Conservation (phyloP, 495 filamentous ascomycete species). For the Aspergillus carlsbadensis region DNA sequence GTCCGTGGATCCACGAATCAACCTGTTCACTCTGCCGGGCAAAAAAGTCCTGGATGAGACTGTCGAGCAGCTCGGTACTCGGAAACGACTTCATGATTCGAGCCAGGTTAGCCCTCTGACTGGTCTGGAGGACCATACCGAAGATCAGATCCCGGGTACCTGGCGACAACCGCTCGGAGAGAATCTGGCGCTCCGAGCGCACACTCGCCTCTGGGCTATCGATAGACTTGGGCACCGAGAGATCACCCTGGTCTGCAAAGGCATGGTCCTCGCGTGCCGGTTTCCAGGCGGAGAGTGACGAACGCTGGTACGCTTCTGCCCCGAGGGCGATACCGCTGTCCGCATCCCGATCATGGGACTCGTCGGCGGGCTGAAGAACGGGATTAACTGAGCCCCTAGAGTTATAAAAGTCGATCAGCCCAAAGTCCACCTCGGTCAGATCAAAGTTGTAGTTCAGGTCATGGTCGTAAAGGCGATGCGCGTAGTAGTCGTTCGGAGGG, state of each 20-base stretch:
- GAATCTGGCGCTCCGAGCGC: conserved; percentile 22
- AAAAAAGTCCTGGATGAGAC: conserved; percentile 60
- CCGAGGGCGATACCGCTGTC: conserved; percentile 31
- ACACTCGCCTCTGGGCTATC: conserved; percentile 28
- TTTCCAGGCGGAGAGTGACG: conserved; percentile 55
- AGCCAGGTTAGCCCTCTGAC: conserved; percentile 41
- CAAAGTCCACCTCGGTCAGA: conserved; percentile 60
- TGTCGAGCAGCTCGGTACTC: conserved; percentile 56
- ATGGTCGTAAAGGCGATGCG: conserved; percentile 25
- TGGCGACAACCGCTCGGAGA: conserved; percentile 38
- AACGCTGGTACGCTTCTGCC: conserved; percentile 39
- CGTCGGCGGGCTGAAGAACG: conserved; percentile 10
- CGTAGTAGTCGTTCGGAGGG: conserved; percentile 25
- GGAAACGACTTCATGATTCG: conserved; percentile 61
- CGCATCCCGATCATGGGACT: conserved; percentile 18
- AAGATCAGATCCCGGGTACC: conserved; percentile 55
- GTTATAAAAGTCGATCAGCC: conserved; percentile 58
- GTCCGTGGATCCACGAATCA: conserved; percentile 57
- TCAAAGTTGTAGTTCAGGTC: conserved; percentile 56
- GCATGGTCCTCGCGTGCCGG: conserved; percentile 50
- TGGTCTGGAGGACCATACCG: conserved; percentile 55
- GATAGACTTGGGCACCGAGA: conserved; percentile 46
- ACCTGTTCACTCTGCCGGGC: conserved; percentile 47
- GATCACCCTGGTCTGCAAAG: conserved; percentile 52
- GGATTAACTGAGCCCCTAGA: conserved; percentile 34